Conservation (phyloP, 2,329 filamentous ascomycete genomes). For the Cladosporium cucumerinum region DNA sequence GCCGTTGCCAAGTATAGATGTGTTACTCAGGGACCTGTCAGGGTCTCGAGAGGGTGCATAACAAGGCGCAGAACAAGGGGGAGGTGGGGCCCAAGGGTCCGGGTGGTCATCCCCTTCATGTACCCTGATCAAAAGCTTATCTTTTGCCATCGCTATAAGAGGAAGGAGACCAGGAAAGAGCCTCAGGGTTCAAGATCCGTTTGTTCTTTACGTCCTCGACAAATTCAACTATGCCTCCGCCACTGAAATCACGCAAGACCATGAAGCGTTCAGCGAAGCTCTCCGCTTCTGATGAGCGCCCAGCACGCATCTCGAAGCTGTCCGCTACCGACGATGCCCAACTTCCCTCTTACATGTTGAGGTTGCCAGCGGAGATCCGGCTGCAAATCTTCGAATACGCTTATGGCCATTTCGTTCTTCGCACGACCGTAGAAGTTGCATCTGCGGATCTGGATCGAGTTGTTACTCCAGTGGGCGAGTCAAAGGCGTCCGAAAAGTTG, state of each 20-base stretch:
- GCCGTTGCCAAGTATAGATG: background rate
- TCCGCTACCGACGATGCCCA: background rate
- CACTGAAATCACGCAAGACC: background rate
- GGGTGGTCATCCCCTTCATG: background rate
- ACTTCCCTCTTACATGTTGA: background rate
- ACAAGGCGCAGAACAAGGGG: background rate
- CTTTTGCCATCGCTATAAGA: background rate
- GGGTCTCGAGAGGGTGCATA: background rate
- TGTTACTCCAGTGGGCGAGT: background rate
- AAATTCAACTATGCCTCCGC: background rate
- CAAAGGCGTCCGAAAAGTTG: background rate
- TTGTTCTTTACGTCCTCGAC: background rate
- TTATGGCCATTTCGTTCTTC: background rate
- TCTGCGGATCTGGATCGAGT: background rate
- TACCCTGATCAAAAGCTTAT: background rate
- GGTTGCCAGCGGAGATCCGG: background rate
- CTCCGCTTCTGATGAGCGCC: background rate
- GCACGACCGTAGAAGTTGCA: background rate
- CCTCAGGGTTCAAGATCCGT: background rate
- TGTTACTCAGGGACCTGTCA: background rate
- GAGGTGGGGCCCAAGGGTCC: background rate
- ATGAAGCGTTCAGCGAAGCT: background rate
- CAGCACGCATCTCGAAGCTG: background rate
- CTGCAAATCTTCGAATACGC: background rate
- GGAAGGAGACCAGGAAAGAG: background rate